Evolutionary conservation across 2,329 filamentous ascomycete genomes (phyloP).

Genomic region (Aspergillus sp.): DNA sequence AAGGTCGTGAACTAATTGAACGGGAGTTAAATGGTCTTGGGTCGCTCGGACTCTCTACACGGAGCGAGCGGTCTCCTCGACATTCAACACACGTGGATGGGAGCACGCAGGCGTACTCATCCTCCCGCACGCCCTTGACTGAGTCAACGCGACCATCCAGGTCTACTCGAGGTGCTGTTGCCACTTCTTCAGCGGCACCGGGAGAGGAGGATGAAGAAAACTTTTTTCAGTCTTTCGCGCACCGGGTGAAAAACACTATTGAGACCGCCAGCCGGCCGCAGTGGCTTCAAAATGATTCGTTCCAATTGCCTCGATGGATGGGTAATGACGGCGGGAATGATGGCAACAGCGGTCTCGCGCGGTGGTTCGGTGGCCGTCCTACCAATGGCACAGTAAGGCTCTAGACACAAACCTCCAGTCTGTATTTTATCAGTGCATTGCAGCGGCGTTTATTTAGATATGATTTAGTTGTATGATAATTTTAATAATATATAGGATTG

Average conservation of each 20-base stretch:
- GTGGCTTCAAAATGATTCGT: conserved; percentile 74
- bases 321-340: conserved; percentile 52
- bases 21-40: conserved; percentile 70
- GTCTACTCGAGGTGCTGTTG: conserved; percentile 31
- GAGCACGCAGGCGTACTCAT: conserved; percentile 29
- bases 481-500: conserved; percentile 2
- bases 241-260: conserved; percentile 87
- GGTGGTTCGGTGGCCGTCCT: conserved; percentile 43
- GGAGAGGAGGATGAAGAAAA: conserved; percentile 75
- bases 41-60: conserved; percentile 44
- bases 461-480: conserved; percentile 13
- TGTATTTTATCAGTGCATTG: conserved; percentile 19
- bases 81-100: conserved; percentile 26
- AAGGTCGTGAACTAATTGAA: conserved; percentile 87
- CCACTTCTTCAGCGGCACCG: conserved; percentile 45
- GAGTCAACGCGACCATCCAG: conserved; percentile 30
- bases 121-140: conserved; percentile 33
- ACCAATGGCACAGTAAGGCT: conserved; percentile 41
- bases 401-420: conserved; percentile 18
- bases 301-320: conserved; percentile 83
- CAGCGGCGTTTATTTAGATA: conserved; percentile 22
- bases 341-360: conserved; percentile 31
- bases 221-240: conserved; percentile 79
- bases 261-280: conserved; percentile 78
- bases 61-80: conserved; percentile 29